Evolutionary conservation across 1,284 basidiomycete species (phyloP), one percentile per base, ranked within the genome.

Genomic region (Marasmius fiardii): DNA sequence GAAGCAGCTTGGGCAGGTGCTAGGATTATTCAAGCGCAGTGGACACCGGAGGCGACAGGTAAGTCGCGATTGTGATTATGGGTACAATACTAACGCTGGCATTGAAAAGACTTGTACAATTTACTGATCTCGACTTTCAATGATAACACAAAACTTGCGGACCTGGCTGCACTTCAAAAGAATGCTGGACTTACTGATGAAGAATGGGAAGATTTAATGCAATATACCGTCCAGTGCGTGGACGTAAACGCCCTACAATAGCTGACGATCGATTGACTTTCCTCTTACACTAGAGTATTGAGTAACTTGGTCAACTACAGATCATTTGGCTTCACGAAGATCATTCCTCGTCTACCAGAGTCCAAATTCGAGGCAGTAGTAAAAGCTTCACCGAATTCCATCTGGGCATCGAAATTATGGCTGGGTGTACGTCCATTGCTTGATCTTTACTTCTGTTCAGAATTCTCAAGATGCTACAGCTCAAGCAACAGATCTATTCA

Each of bases 251-350:
- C 37, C 24, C 8, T 11, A 1, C 43, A 45, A 2, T 16, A 12
- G 12, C 18, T 14, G 48, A 31, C 48, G 34, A n/a, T 43, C 50
- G n/a, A 52, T 31, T n/a, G 33, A 18, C 14, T 31, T 21, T n/a
- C 28, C 5, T 39, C 5, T 18, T 33, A 39, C 20, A 52, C 49
- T 57, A 91, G 88, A 53, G 82, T 85, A 33, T 65, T 92, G 56
- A 86, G 85, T 68, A 93, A 93, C 64, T 73, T 92, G 34, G 85
- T 83, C 20, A 92, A 92, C 69, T 92, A 83, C 72, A 87, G 81
- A 67, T 82, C 80, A 2, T 93, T 93, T 61, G 92, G 92, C 0
- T 90, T 88, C 64, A 90, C 88, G 45, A 93, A 93, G 71, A 87
- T 93, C 61, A 68, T 91, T 53, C 92, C 92, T 28, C 86, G 92